Evolutionary conservation across 2,329 filamentous ascomycete species (phyloP).

Genomic region (Drechslerella stenobrocha): DNA sequence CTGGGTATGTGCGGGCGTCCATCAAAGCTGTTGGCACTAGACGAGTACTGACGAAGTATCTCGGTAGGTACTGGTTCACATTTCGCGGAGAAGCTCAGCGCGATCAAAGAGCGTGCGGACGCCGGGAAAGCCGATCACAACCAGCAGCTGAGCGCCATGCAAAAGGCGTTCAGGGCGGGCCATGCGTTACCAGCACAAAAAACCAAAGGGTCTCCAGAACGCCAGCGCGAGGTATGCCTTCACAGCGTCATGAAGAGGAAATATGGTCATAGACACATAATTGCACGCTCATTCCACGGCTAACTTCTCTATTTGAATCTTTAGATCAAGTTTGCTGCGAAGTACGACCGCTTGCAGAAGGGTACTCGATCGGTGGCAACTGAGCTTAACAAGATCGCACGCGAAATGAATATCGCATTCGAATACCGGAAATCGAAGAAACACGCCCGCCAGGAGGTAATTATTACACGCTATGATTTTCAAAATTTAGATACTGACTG

Average conservation of each 20-base stretch:
- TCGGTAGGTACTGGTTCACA: constrained; percentile 30
- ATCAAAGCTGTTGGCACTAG: background rate
- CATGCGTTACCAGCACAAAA: constrained; percentile 15
- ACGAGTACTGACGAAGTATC: constrained; percentile 1
- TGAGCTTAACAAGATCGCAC: too few species aligned
- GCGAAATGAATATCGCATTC: too few species aligned
- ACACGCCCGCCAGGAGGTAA: too few species aligned
- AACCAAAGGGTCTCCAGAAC: constrained; percentile 1
- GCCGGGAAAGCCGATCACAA: constrained; percentile 33
- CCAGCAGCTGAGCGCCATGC: constrained; percentile 34
- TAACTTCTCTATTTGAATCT: too few species aligned
- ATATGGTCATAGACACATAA: too few species aligned
- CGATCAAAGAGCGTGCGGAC: constrained; percentile 22
- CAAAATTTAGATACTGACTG: too few species aligned
- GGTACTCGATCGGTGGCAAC: too few species aligned
- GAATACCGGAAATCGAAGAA: too few species aligned
- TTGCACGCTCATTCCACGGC: too few species aligned
- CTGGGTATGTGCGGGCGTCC: constrained; percentile 62
- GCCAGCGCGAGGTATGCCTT: background rate
- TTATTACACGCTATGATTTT: too few species aligned
- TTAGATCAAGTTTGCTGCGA: too few species aligned
- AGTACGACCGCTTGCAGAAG: too few species aligned
- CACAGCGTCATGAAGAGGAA: background rate
- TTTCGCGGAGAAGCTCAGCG: constrained; percentile 23
- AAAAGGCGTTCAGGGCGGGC: constrained; percentile 16